Conservation (phyloP, 2,329 filamentous ascomycete genomes). For the Colletotrichum paranaense region DNA sequence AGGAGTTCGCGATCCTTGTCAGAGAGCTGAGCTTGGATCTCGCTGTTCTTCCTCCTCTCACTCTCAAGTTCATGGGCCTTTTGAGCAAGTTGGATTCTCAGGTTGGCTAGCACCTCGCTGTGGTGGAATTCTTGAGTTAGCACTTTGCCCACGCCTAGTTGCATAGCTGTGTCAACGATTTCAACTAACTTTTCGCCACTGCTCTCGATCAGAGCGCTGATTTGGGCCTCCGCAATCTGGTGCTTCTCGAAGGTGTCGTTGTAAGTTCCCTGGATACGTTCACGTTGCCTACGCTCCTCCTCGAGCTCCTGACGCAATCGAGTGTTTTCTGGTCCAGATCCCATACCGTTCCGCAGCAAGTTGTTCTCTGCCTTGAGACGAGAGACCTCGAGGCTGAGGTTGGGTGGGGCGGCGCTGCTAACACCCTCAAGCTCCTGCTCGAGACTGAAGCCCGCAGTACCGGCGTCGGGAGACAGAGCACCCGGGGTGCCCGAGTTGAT, state of each 20-base stretch:
- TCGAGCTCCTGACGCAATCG: slow-evolving; percentile 68
- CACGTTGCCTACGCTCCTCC: slow-evolving; percentile 60
- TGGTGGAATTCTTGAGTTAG: slow-evolving; percentile 62
- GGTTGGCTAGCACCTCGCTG: slow-evolving; percentile 62
- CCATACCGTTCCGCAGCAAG: slow-evolving; percentile 65
- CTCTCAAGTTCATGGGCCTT: slow-evolving; percentile 53
- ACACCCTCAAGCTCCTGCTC: slow-evolving; percentile 71
- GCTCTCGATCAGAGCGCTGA: slow-evolving; percentile 64
- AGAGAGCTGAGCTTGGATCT: slow-evolving; percentile 60
- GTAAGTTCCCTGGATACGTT: slow-evolving; percentile 64
- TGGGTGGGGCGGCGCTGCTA: slow-evolving; percentile 50
- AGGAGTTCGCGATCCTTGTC: slow-evolving; percentile 68
- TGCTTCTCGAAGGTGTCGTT: slow-evolving; percentile 70
- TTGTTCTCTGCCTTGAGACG: slow-evolving; percentile 72
- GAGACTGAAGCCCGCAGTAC: slow-evolving; percentile 56
- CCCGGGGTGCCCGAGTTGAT: slow-evolving; percentile 49
- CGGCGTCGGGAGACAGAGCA: slow-evolving; percentile 25
- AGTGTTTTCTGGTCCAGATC: slow-evolving; percentile 64
- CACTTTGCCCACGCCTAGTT: slow-evolving; percentile 42
- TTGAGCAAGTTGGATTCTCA: slow-evolving; percentile 61
- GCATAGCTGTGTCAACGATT: slow-evolving; percentile 35
- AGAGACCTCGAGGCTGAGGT: slow-evolving; percentile 63
- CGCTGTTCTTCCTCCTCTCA: slow-evolving; percentile 44
- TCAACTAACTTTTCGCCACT: slow-evolving; percentile 65
- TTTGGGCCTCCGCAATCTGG: slow-evolving; percentile 67